Evolutionary conservation across 2,329 filamentous ascomycete species (phyloP), one percentile per base, ranked within the genome.

Genomic region (Tetracladium maxilliforme): DNA sequence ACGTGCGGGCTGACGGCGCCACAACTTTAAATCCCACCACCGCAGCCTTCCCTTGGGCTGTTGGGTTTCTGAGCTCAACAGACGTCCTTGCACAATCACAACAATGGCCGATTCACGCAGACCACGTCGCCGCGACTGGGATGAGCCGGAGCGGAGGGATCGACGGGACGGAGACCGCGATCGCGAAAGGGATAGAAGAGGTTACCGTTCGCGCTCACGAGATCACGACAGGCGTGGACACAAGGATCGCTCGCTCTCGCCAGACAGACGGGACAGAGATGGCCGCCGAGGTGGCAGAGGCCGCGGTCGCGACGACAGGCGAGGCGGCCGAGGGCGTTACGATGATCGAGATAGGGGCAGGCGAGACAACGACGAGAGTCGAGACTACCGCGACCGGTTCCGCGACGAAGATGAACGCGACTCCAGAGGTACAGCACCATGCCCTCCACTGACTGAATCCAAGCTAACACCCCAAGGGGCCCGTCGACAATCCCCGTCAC

Each of bases 301-400:
- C 16, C 45, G 52, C 27, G 49, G 55, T 15, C 40, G 49, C 22
- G 53, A 54, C 18, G 47, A 44, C 24, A 49, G 51, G 22, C 36
- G 40, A 10, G 54, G 45, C 13, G 16, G 26, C 5, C 30, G 37
- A 28, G 30, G 30, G 24, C 26, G 30, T 6, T 18, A 34, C 20
- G 31, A 35, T 25, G 29, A 37, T 24, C 28, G 36, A 21, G 34
- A 34, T 15, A 27, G 29, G 21, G n/a, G n/a, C n/a, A n/a, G n/a
- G 16, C 33, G 40, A 12, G 26, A 40, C 19, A 38, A 41, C 22
- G 39, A 47, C 10, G 25, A 35, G 12, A 21, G 17, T 6, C 18
- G 18, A 11, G 25, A 24, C 5, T 11, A 27, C 18, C 19, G 8
- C 18, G n/a, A n/a, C 37, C 35, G 35, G 13, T 38, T 32, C 14